Conservation (phyloP, 352 stramenopile species). For the Globisporangium radiosum region DNA sequence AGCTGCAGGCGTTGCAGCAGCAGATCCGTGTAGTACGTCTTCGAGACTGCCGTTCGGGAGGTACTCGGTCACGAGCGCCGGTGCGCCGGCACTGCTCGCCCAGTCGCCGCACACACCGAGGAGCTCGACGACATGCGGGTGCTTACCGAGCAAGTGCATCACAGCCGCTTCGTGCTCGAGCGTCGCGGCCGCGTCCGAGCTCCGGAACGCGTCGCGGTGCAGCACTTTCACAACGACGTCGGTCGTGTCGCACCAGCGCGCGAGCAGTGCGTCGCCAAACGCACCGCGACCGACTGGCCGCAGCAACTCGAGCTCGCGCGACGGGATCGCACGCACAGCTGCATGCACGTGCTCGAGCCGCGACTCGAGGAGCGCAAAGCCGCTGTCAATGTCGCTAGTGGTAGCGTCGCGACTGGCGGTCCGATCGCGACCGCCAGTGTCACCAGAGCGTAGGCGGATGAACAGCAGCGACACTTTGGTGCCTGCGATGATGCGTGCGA, state of each 20-base stretch:
- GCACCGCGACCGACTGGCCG: conserved; percentile 52
- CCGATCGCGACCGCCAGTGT: not conserved
- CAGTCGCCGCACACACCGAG: conserved; percentile 26
- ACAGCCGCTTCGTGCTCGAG: conserved; percentile 66
- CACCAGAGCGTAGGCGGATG: conserved; percentile 30
- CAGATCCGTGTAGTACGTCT: conserved; percentile 17
- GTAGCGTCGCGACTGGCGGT: not conserved
- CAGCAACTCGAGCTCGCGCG: conserved; percentile 41
- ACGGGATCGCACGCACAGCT: conserved; percentile 38
- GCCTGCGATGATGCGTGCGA: conserved; percentile 45
- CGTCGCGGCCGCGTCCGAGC: conserved; percentile 34
- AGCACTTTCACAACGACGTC: conserved; percentile 68
- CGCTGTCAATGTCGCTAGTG: conserved; percentile 3
- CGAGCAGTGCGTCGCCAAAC: conserved; percentile 65
- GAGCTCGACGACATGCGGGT: conserved; percentile 64
- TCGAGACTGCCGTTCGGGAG: conserved; percentile 61
- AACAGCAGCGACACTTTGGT: conserved; percentile 61
- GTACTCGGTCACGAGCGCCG: conserved; percentile 62
- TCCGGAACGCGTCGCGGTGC: conserved; percentile 34
- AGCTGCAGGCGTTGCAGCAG: too few relatives aligned
- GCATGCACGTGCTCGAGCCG: conserved; percentile 41
- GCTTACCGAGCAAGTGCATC: conserved; percentile 69
- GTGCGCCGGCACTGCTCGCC: not conserved
- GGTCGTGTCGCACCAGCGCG: conserved; percentile 41
- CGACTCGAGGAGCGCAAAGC: conserved; percentile 27